Percentiles rank a stretch among this genome's conserved stretches.
Conservation (phyloP, 2,329 filamentous ascomycete genomes). For the Amesomyces nigricolor region DNA sequence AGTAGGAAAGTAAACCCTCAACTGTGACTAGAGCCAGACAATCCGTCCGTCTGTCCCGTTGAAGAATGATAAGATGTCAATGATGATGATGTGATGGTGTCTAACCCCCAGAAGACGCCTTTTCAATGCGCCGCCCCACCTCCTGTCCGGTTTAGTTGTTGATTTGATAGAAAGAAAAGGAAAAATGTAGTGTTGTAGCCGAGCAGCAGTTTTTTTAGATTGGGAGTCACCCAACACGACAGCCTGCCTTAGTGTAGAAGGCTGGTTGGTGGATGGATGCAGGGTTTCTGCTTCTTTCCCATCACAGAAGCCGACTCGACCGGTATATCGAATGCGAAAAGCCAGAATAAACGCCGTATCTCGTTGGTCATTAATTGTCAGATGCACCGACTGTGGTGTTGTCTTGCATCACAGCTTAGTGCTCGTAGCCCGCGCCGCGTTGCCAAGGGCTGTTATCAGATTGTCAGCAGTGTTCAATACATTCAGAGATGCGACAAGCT, state of each 20-base stretch:
- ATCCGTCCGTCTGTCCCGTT: too few relatives aligned
- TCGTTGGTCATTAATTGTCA: conserved; percentile 11
- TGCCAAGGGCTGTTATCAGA: conserved; percentile 45
- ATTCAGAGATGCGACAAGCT: conserved; percentile 20
- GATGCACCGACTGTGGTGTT: not conserved
- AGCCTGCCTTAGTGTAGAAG: not conserved
- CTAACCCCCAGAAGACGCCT: not conserved
- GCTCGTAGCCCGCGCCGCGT: conserved; percentile 51
- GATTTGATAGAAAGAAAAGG: not conserved
- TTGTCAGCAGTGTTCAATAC: conserved; percentile 17
- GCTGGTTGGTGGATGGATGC: too few relatives aligned
- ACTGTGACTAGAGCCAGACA: too few relatives aligned
- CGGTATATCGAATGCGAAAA: not conserved
- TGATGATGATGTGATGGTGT: too few relatives aligned
- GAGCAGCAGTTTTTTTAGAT: too few relatives aligned
- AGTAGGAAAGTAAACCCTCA: too few relatives aligned
- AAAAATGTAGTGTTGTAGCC: not conserved
- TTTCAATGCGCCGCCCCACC: not conserved
- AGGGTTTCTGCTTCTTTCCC: too few relatives aligned
- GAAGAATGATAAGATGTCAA: too few relatives aligned
- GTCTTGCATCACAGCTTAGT: conserved; percentile 17
- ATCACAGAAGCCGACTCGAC: not conserved
- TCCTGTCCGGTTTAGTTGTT: too few relatives aligned
- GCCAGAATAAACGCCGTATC: conserved; percentile 13
- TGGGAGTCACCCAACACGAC: conserved; percentile 1